These are phyloP conservation scores for Elaeis guineensis DNA, from an alignment of 176 grass and related monocot species.

Conservation along the genomic window DNA sequence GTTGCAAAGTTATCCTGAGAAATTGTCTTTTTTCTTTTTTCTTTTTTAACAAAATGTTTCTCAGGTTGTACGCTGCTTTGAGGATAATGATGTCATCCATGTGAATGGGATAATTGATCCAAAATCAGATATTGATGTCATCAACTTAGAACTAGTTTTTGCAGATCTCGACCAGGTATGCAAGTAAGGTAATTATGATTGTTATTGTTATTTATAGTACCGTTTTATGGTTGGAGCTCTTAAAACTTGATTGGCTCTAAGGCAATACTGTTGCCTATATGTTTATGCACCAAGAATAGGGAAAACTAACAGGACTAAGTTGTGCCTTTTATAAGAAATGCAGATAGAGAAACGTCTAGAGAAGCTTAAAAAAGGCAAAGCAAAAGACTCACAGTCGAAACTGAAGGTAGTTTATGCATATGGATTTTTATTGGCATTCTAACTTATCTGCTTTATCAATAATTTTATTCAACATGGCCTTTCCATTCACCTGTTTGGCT, in stretches of 20 bases:
- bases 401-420: slow-evolving; percentile 35
- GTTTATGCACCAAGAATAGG: slow-evolving; percentile 1
- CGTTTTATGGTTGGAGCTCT: no score
- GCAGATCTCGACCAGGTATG: slow-evolving; percentile 92
- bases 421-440: no score
- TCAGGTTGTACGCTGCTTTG: slow-evolving; percentile 95
- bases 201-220: background rate
- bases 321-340: slow-evolving; percentile 21
- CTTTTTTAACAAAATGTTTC: slow-evolving; percentile 2
- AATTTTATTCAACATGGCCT: no score
- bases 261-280: background rate
- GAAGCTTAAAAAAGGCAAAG: slow-evolving; percentile 95
- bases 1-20: no score
- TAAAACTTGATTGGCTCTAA: no score
- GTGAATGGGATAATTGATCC: slow-evolving; percentile 93
- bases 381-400: slow-evolving; percentile 79
- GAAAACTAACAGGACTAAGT: background rate
- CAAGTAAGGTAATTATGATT: slow-evolving; percentile 15
- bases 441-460: no score
- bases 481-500: no score
- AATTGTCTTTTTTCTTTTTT: background rate
- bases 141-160: slow-evolving; percentile 91
- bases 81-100: slow-evolving; percentile 94
- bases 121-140: slow-evolving; percentile 94
- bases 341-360: slow-evolving; percentile 98